phyloP scores from a whole-genome alignment of 129 eudicot genomes.

The Pulicaria dysenterica region DNA sequence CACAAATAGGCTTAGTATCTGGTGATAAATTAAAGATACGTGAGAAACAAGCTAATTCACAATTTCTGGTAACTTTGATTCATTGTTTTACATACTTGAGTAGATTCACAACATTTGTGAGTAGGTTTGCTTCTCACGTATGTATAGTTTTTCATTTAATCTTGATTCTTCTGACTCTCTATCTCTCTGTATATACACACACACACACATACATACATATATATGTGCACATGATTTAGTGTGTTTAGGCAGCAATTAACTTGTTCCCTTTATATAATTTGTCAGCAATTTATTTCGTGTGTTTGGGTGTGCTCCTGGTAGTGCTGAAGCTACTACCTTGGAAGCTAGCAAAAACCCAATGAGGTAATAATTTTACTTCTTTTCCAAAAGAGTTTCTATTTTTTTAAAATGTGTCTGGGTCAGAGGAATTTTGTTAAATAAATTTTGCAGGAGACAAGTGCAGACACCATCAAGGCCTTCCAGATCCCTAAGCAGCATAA shows the following conservation, averaged over 20 bases:
- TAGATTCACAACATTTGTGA: too few species aligned
- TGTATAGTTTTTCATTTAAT: too few species aligned
- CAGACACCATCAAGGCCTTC: slow-evolving; percentile 92
- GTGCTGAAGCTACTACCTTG: slow-evolving; percentile 83
- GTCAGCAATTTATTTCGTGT: slow-evolving; percentile 90
- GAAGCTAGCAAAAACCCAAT: slow-evolving; percentile 99
- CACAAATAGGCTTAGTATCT: too few species aligned
- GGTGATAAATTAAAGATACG: too few species aligned
- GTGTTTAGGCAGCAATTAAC: slow-evolving; percentile 4
- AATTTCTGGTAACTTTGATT: too few species aligned
- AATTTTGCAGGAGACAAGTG: slow-evolving; percentile 68
- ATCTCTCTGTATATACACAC: too few species aligned
- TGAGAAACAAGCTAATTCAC: too few species aligned
- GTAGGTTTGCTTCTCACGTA: too few species aligned
- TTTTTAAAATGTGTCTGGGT: slow-evolving; percentile 1
- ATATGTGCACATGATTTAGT: not conserved
- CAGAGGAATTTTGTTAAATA: not conserved
- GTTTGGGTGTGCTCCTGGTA: slow-evolving; percentile 74
- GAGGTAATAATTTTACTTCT: slow-evolving; percentile 53
- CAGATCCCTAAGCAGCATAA: slow-evolving; percentile 82
- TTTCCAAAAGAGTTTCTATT: not conserved
- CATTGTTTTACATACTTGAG: too few species aligned
- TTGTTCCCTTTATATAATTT: slow-evolving; percentile 9
- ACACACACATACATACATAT: not conserved
- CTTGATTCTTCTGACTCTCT: too few species aligned